Percentiles rank a stretch among this genome's conserved stretches.
phyloP scores from a whole-genome alignment of 352 stramenopile species.

The Detonula confervacea region DNA sequence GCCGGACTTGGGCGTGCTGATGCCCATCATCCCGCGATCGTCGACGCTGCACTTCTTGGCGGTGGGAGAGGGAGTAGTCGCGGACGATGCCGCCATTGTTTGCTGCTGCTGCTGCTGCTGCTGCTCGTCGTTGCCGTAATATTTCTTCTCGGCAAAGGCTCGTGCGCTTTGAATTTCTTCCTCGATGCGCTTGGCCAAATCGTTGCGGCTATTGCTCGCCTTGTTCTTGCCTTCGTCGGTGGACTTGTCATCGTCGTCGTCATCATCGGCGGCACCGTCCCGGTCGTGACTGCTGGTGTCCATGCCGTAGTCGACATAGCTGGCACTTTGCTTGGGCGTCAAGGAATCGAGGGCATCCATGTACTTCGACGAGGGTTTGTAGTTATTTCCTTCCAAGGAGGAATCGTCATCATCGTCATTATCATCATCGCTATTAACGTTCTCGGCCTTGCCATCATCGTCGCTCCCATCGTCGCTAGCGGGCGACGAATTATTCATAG shows the following conservation, averaged over 20 bases:
- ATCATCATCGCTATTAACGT: not conserved
- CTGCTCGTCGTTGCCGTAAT: constrained; percentile 13
- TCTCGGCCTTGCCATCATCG: not conserved
- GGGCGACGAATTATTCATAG: constrained; percentile 24
- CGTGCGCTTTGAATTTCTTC: constrained; percentile 43
- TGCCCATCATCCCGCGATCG: too few species aligned
- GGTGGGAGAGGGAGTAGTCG: too few species aligned
- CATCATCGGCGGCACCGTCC: not conserved
- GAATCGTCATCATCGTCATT: not conserved
- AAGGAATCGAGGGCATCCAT: not conserved
- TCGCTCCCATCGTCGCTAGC: not conserved
- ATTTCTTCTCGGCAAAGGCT: constrained; percentile 43
- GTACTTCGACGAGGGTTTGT: not conserved
- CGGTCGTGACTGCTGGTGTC: constrained; percentile 1
- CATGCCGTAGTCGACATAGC: not conserved
- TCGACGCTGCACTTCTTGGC: too few species aligned
- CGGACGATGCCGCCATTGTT: too few species aligned
- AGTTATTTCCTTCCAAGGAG: too few species aligned
- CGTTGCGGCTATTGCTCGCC: too few species aligned
- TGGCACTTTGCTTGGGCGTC: not conserved
- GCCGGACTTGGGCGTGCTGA: too few species aligned
- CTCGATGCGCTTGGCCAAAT: constrained; percentile 37
- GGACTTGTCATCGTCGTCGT: too few species aligned
- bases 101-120: not conserved
- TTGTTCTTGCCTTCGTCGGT: too few species aligned